Evolutionary conservation across 345 rosid genomes (phyloP).

Genomic region (Carallia pectinifolia): DNA sequence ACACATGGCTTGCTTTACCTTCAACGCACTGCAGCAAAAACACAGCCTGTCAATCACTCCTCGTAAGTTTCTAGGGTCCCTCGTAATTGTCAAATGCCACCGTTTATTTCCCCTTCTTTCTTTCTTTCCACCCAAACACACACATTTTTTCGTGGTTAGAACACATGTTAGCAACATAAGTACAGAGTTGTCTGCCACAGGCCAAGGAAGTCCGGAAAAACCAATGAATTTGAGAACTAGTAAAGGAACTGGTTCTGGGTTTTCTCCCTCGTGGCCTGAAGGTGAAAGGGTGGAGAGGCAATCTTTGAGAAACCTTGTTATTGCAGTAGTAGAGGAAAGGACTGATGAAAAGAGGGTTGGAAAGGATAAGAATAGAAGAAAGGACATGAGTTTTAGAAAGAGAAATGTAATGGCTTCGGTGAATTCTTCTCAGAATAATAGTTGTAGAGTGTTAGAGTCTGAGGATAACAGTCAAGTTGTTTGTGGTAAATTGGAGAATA

Average conservation of each 20-base stretch:
- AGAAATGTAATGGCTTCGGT: conserved; percentile 23
- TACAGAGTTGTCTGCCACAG: conserved; percentile 31
- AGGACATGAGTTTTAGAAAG: conserved; percentile 13
- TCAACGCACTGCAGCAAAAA: conserved; percentile 22
- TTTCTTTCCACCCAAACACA: conserved; percentile 27
- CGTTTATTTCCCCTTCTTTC: conserved; percentile 15
- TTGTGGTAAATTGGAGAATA: conserved; percentile 14
- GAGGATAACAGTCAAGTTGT: conserved; percentile 6
- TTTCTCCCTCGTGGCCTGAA: conserved; percentile 19
- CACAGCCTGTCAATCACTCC: conserved; percentile 22
- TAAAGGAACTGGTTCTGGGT: conserved; percentile 29
- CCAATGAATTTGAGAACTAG: conserved; percentile 13
- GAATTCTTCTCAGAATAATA: conserved; percentile 20
- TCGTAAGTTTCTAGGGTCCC: conserved; percentile 31
- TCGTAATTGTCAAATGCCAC: conserved; percentile 25
- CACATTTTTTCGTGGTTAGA: conserved; percentile 8
- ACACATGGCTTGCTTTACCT: conserved; percentile 50
- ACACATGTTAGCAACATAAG: conserved; percentile 13
- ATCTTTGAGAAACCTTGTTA: conserved; percentile 21
- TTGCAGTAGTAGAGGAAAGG: conserved; percentile 32
- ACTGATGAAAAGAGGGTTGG: conserved; percentile 17
- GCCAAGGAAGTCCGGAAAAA: conserved; percentile 20
- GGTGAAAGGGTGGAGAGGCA: conserved; percentile 16
- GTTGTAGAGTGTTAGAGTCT: conserved; percentile 1
- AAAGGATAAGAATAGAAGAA: conserved; percentile 14